Base-by-base conservation (phyloP, 106 monocot genomes). In the Acanthochlamys bracteata region DNA sequence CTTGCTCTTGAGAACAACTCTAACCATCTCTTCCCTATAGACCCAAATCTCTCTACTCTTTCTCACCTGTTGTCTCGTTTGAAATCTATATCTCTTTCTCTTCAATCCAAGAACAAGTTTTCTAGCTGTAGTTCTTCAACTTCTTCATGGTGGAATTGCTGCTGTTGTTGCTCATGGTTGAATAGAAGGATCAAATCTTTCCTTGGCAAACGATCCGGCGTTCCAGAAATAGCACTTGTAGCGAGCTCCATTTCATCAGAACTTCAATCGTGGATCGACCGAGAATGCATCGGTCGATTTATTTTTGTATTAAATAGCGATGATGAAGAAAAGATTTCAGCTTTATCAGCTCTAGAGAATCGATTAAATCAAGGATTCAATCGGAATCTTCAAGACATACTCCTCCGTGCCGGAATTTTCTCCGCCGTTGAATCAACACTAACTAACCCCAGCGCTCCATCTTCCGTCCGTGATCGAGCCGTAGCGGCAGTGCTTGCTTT, bases 191-290 rank as follows among this genome's bases (percentile, higher is more conserved):
- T 49, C 17, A 10, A 17, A 9, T 51, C 24, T 4, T 23, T 49
- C 56, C 43, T 60, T 39, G 52, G 42, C 8, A 67, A 80, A 4
- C 47, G 65, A 15, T 63, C 72, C 64, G 25, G 43, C 40, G 1
- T 53, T 26, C 49, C 20, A 17, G 79, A 82, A 78, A 76, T 91
- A 68, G 70, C 80, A 43, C 73, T 66, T 22, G 68, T 79, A 10
- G 90, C 86, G 4, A 78, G 75, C 12, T 83, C 80, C 20, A 83
- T 91, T 74, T 78, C 72, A 7, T 56, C 66, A 39, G 86, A 91
- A 73, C 75, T 91, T 55, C 80, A 86, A 75, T 73, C 78, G 24
- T 91, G 90, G 90, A 78, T 86, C 63, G 86, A 91, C 66, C 75
- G 86, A 26, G 78, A 82, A 57, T 68, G 47, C 73, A 53, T 78